Base-by-base conservation (phyloP, 352 stramenopile species). In the Globisporangium rhizosaccharum region DNA sequence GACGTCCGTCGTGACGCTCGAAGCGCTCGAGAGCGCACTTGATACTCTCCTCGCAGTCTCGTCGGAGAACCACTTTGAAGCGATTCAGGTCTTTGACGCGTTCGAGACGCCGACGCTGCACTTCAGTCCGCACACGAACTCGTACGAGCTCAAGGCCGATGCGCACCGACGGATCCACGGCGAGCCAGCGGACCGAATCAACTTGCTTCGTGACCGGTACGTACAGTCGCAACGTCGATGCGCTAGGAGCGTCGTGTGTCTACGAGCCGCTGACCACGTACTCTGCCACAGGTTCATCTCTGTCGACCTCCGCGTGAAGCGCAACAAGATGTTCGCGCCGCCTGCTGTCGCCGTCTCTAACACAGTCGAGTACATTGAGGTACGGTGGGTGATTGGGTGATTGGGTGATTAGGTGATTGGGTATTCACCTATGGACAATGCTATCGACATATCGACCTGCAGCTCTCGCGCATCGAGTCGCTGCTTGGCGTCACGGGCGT, bases 381-480 rank as follows among this genome's bases (percentile, higher is more conserved):
- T 82, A 18, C 36, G 55, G 52, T 20, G 41, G 5, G 41, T 20
- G 41, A 20, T n/a, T 46, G 41, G 41, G 14, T 53, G 28, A 12
- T 39, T 39, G 28, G 28, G 28, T 33, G 39, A 36, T 11, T 39
- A 8, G 10, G 33, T 39, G 33, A 39, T 39, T 39, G 28, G 28
- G 28, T 33, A 33, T 6, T 33, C 15, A 44, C 39, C 8, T 44
- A 14, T 44, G 15, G 0, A 14, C 17, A 44, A 44, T n/a, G 11
- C 39, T 18, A 17, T 2, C 0, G 39, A 14, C 39, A 44, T 14
- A 14, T 14, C 41, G 41, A 47, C 41, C 41, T 26, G 20, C 51
- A 90, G 79, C 66, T 96, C n/a, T 91, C 81, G n/a, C 68, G 72
- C 17, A 92, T 96, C 56, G 86, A 96, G 62, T 96, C 86, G 12